A percentile compares a stretch with the other conserved stretches of the same genome.
phyloP scores from a whole-genome alignment of 495 filamentous ascomycete genomes.

The Parmelia sp. region DNA sequence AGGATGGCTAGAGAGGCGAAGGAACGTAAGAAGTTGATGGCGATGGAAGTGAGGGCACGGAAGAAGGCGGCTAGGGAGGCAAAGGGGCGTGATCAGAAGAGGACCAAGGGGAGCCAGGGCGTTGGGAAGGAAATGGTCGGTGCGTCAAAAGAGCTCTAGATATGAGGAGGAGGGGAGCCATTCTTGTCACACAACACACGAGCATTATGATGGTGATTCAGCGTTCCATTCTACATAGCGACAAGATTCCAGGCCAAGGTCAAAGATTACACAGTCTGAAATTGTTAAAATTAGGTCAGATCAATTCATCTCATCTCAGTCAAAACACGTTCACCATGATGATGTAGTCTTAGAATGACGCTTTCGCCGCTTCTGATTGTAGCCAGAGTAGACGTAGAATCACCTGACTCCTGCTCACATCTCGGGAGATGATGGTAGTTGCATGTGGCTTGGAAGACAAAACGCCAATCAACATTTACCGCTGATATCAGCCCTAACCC shows the following conservation, averaged over 20 bases:
- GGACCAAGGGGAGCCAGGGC: neutral
- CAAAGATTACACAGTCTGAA: too few species aligned
- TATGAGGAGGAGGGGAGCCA: neutral
- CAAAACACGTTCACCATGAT: neutral
- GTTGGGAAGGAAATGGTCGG: neutral
- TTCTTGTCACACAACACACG: neutral
- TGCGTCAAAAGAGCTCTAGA: neutral
- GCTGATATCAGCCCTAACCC: neutral
- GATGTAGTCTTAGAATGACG: neutral
- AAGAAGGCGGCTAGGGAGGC: neutral
- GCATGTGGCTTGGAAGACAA: neutral
- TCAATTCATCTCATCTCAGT: neutral
- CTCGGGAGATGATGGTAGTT: neutral
- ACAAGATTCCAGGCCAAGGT: neutral
- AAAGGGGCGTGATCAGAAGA: neutral
- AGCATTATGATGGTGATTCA: too few species aligned
- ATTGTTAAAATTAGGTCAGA: neutral
- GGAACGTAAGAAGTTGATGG: constrained; percentile 2
- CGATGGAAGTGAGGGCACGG: neutral
- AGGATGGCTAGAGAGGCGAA: neutral
- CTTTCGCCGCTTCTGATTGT: too few species aligned
- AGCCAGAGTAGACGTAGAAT: too few species aligned
- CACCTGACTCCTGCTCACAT: neutral
- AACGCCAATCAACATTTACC: too few species aligned
- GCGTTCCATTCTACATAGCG: too few species aligned